phyloP scores from a whole-genome alignment of 2,329 filamentous ascomycete genomes.

The Aspergillus spinulosporus region DNA sequence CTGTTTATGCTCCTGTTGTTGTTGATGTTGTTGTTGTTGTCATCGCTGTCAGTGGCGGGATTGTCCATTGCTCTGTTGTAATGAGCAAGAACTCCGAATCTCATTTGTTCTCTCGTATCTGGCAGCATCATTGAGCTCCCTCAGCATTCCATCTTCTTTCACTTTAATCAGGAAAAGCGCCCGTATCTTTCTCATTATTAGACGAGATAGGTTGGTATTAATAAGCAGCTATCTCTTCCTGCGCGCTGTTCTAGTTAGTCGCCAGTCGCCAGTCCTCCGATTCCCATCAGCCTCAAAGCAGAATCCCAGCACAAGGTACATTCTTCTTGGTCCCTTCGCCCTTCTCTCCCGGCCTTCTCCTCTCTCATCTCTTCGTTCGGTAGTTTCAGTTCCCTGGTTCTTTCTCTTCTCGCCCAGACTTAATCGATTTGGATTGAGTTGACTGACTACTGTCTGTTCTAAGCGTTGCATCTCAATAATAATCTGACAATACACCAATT shows the following conservation, averaged over 20 bases:
- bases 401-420: constrained; percentile 11
- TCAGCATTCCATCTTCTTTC: constrained; percentile 15
- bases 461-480: constrained; percentile 11
- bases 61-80: background rate
- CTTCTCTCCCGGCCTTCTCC: background rate
- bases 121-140: background rate
- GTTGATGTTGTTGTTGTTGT: background rate
- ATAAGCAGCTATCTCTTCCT: background rate
- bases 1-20: too few relatives aligned
- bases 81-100: constrained; percentile 1
- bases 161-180: constrained; percentile 1
- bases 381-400: constrained; percentile 11
- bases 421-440: background rate
- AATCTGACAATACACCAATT: constrained; percentile 5
- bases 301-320: background rate
- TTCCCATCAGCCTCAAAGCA: constrained; percentile 6
- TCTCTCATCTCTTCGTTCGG: constrained; percentile 13
- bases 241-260: background rate
- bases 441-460: constrained; percentile 1
- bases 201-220: constrained; percentile 1
- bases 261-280: background rate
- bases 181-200: background rate
- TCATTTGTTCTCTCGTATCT: constrained; percentile 7
- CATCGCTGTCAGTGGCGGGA: background rate
- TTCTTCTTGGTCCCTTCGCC: constrained; percentile 14